Evolutionary conservation across 257 asterid species (phyloP), one percentile per base, ranked within the genome.

Genomic region (Anisodus acutangulus): DNA sequence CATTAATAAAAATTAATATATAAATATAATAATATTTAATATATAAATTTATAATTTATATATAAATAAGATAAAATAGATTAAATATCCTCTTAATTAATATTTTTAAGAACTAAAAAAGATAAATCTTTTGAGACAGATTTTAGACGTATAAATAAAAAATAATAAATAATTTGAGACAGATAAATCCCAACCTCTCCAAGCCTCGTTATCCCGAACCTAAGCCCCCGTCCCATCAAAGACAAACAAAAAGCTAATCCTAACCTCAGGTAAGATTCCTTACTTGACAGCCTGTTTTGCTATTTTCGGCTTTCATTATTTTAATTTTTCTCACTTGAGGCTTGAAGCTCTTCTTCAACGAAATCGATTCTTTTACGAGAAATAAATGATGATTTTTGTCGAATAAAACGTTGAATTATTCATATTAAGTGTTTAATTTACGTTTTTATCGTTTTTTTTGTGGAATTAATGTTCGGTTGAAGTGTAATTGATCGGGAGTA

Each of bases 221-320:
- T 31, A 31, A 31, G 1, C 35, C 35, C 35, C 35, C 35, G 35
- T 31, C 35, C 59, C n/a, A 6, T 76, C 81, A 22, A 49, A 11
- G 19, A 74, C 51, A 13, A 53, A 53, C 4, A 53, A 49, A 78
- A 78, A 53, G 82, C 82, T 31, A 53, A 13, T 26, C 90, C 88
- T 60, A 64, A 78, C 88, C 91, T 84, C 6, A 88, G 91, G 91
- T 91, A 89, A 90, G 69, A 85, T 83, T 86, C 92, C 92, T 90
- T 63, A 87, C 84, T 85, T 81, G 84, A 88, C 91, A 85, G 68
- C 78, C 85, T 89, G 92, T 82, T 67, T 82, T 91, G 89, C 93
- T 90, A 91, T 82, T 85, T 84, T 82, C 80, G 87, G 87, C 78
- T 81, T 86, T 86, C 86, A 54, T 85, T 19, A 15, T 60, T 79